These are phyloP conservation scores for Diaporthe destruens DNA, from an alignment of 2,329 filamentous ascomycete species.

Conservation along the genomic window DNA sequence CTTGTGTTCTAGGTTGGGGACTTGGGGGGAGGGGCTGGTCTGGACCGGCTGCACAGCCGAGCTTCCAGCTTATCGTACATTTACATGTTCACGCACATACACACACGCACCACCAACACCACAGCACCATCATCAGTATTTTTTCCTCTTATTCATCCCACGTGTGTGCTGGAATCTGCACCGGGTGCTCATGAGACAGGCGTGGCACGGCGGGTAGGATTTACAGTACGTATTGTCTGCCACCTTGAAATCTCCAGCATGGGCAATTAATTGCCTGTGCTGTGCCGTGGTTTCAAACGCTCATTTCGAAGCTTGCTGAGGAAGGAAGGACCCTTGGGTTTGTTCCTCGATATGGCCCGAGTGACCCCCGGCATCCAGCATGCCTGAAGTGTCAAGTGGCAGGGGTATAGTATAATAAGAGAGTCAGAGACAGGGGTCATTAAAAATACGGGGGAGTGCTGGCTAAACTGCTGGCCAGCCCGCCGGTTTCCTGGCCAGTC, in stretches of 20 bases:
- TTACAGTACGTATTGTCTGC: background rate
- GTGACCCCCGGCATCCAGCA: constrained; percentile 4
- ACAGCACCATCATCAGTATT: too few species aligned
- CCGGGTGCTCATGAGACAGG: constrained; percentile 9
- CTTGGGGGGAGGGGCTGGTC: background rate
- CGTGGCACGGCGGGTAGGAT: background rate
- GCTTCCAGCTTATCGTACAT: constrained; percentile 3
- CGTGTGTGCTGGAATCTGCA: background rate
- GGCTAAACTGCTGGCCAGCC: constrained; percentile 28
- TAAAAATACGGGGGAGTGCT: constrained; percentile 8
- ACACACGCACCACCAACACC: too few species aligned
- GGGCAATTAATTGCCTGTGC: background rate
- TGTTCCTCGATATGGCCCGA: constrained; percentile 28
- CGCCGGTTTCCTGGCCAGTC: background rate
- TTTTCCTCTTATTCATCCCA: background rate
- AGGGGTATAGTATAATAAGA: constrained; percentile 16
- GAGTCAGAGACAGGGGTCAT: constrained; percentile 1
- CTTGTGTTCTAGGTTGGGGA: background rate
- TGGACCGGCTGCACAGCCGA: background rate
- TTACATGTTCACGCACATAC: background rate
- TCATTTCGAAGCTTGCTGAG: constrained; percentile 24
- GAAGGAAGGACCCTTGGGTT: constrained; percentile 17
- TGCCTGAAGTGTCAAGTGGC: constrained; percentile 11
- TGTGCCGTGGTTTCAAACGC: constrained; percentile 11
- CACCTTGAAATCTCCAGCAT: background rate